phyloP scores from a whole-genome alignment of 2,329 filamentous ascomycete genomes.

The Rhynchosporium secalis region DNA sequence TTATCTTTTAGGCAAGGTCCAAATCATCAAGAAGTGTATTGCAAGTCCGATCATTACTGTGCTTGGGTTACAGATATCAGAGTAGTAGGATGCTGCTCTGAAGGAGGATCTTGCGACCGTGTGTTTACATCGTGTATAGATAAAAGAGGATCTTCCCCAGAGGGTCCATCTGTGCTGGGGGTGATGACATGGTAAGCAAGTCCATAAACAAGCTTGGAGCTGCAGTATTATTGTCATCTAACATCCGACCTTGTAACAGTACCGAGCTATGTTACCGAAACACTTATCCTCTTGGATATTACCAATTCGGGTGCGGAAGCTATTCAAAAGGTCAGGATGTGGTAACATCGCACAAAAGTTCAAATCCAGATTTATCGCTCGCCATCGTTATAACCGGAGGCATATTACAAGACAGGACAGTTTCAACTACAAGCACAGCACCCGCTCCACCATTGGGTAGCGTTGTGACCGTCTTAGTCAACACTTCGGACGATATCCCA shows the following conservation, averaged over 20 bases:
- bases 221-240: no score
- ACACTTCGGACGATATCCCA: background rate
- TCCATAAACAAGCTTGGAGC: background rate
- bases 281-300: conserved; percentile 11
- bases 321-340: conserved; percentile 17
- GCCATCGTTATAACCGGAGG: conserved; percentile 12
- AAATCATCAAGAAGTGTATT: conserved; percentile 9
- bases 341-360: conserved; percentile 7
- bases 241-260: background rate
- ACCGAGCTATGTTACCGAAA: conserved; percentile 18
- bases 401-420: conserved; percentile 5
- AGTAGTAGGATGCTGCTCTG: conserved; percentile 21
- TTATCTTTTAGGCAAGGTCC: conserved; percentile 19
- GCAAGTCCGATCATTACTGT: conserved; percentile 16
- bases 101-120: conserved; percentile 19
- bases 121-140: conserved; percentile 21
- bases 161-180: conserved; percentile 10
- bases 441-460: no score
- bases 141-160: background rate
- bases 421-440: no score
- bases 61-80: conserved; percentile 22
- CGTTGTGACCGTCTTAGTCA: background rate
- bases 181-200: conserved; percentile 15
- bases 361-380: conserved; percentile 15
- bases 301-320: conserved; percentile 20